Evolutionary conservation across 768 basidiomycete species (phyloP), one percentile per base, ranked within the genome.

Genomic region (Strobilomyces echinocephalus): DNA sequence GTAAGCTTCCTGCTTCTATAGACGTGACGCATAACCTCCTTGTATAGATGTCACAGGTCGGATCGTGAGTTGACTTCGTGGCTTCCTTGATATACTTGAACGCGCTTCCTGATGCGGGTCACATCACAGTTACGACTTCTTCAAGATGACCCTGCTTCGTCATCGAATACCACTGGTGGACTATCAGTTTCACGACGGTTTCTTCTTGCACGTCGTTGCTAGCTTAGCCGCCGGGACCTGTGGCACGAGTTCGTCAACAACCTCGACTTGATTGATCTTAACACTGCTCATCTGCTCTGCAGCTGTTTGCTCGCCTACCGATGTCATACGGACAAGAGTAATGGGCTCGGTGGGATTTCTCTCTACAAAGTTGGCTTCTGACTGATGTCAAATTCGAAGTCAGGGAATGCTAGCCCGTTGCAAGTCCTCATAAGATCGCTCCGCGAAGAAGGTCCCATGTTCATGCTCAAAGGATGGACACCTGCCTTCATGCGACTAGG

Each of bases 381-480:
- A 36, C 51, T 46, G n/a, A 68, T 24, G 26, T 26, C 36, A 26
- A 48, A 39, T 28, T 46, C 49, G 15, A 38, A 88, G 86, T 78
- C 84, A 15, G 76, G 74, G 39, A 74, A 76, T 6, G 68, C 74
- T 3, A 74, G 72, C 16, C 72, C 82, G 4, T 40, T 80, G 20
- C 74, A 79, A 50, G 75, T 90, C 28, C 67, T 90, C 12, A 72
- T 69, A 28, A 74, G 68, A 40, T 88, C 88, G 5, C 70, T 90
- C 34, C 79, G 77, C 38, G 76, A 84, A 61, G 91, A 93, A 74
- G 91, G 91, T 0, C 77, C 82, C 10, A 74, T 76, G 54, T 91
- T 92, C 66, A 73, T 92, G 50, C 88, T 93, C 71, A 91, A 88
- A 67, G 91, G 91, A 33, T 93, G 91, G 91, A 88, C 88, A 16